phyloP scores from a whole-genome alignment of 2,329 filamentous ascomycete genomes.

The Mycogone perniciosa region DNA sequence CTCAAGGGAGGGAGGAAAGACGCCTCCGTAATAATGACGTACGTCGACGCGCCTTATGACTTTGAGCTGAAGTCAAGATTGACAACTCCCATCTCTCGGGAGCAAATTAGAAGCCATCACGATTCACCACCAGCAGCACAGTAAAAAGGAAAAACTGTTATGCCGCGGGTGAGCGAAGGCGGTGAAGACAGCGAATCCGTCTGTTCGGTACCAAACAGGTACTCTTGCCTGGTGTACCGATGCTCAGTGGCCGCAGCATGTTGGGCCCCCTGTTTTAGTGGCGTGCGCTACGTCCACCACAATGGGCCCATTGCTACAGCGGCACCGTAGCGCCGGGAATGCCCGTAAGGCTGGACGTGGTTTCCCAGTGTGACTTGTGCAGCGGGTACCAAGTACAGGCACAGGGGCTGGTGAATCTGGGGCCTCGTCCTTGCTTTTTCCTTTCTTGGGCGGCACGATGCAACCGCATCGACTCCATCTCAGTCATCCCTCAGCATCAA shows the following conservation, averaged over 20 bases:
- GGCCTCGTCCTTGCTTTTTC: not conserved
- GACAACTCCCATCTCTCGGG: too few relatives aligned
- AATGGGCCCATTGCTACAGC: not conserved
- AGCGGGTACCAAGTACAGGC: not conserved
- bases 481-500: not conserved
- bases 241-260: not conserved
- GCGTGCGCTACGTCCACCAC: not conserved
- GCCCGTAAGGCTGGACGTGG: not conserved
- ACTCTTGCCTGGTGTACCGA: not conserved
- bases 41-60: not conserved
- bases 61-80: not conserved
- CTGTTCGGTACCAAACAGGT: not conserved
- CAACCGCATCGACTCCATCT: not conserved
- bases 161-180: conserved; percentile 8
- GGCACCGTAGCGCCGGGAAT: not conserved
- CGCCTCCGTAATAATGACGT: too few relatives aligned
- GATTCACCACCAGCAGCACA: not conserved
- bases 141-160: conserved; percentile 12
- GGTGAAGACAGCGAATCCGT: conserved; percentile 3
- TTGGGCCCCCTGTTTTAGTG: not conserved
- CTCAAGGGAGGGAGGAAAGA: not conserved
- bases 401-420: not conserved
- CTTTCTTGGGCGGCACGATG: not conserved
- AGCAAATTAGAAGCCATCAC: not conserved
- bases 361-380: not conserved